Conservation (phyloP, 2,329 filamentous ascomycete species). For the Talaromyces sp. region DNA sequence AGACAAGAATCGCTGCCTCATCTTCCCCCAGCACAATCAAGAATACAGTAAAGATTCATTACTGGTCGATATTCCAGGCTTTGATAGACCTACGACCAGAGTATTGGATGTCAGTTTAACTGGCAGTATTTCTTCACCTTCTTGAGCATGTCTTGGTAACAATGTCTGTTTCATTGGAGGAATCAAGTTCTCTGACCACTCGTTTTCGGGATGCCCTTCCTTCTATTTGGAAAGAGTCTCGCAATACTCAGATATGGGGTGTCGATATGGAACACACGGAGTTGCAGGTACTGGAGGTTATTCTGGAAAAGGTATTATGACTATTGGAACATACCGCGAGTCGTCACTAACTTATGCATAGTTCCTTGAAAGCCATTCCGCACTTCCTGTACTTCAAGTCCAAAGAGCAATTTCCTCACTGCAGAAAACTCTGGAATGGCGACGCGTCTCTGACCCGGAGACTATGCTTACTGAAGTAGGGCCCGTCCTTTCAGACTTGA, state of each 20-base stretch:
- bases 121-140: not conserved
- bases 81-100: not conserved
- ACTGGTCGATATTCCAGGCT: not conserved
- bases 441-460: not conserved
- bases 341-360: slow-evolving; percentile 1
- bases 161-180: not conserved
- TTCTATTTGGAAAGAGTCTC: not conserved
- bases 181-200: slow-evolving; percentile 1
- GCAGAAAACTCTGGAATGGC: slow-evolving; percentile 3
- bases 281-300: not conserved
- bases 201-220: not conserved
- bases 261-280: not conserved
- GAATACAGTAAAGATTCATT: not conserved
- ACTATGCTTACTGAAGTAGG: not conserved
- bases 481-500: not conserved
- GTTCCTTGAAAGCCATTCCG: not conserved
- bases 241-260: not conserved
- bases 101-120: not conserved
- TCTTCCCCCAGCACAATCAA: not conserved
- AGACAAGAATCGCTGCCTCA: not conserved
- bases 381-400: slow-evolving; percentile 2
- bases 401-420: slow-evolving; percentile 1
- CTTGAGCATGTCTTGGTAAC: not conserved
- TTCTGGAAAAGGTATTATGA: not conserved
- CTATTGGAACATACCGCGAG: not conserved